Base-by-base conservation (phyloP, 352 stramenopile genomes). In the Phytophthora hybrid region DNA sequence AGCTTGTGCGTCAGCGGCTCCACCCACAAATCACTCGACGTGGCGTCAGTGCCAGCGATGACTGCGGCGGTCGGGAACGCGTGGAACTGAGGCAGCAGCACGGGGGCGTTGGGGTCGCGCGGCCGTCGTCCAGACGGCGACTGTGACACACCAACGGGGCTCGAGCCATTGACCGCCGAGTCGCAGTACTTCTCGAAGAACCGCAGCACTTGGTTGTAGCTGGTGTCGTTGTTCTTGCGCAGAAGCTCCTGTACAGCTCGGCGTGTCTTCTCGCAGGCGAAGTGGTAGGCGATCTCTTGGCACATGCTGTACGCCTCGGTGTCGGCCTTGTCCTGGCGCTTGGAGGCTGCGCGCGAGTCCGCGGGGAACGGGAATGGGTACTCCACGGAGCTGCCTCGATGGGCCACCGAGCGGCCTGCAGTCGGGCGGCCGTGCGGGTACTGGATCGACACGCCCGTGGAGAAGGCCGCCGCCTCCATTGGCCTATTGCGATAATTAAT, bases 21-120 rank as follows among this genome's bases (percentile, higher is more conserved):
- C 39, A 93, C 82, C 89, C 89, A 96, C 56, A 95, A 73, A 34
- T 93, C 86, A 61, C 84, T 93, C 29, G 88, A 89, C 29, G 87
- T 90, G 13, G 85, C 88, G 54, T 96, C 89, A 0, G 83, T 84
- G 5, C 89, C 89, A 37, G 87, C 79, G 31, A 95, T 84, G 18
- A 96, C 77, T 14, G 82, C 84, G 18, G 84, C 89, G 1, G 83
- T 89, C 1, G 86, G 86, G 34, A 89, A 86, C 7, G 74, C 77
- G 46, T 88, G 84, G 34, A 89, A 77, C 39, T 76, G 63, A 11
- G 84, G 74, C 44, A 91, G 83, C 29, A 75, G 21, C 46, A 88
- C 69, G 4, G 69, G 18, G 23, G 76, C 49, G 79, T 74, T 71
- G 44, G 46, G 39, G 62, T 76, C 76, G 32, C 55, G 66, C 2